phyloP scores from a whole-genome alignment of 176 grass and related monocot species.

The Carex kokanica region DNA sequence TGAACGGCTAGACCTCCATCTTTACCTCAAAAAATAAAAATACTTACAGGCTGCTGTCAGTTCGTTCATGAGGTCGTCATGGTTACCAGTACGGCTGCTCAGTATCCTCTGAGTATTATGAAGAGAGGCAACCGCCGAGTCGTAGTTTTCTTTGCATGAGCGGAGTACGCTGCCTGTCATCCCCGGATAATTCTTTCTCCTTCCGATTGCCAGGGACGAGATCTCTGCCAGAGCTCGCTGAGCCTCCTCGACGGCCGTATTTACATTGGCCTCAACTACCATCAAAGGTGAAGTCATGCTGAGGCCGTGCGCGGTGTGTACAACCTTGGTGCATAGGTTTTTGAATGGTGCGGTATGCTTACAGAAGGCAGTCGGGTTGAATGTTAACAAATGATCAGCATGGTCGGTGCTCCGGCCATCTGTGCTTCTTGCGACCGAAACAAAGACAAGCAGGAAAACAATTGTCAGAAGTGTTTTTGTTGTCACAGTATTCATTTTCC shows the following conservation, averaged over 20 bases:
- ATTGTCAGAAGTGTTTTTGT: background rate
- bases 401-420: background rate
- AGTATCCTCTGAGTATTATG: background rate
- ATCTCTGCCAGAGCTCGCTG: background rate
- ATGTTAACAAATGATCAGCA: background rate
- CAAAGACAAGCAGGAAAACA: background rate
- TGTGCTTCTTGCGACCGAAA: background rate
- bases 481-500: background rate
- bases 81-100: background rate
- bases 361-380: background rate
- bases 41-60: conserved; percentile 15
- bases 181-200: conserved; percentile 9
- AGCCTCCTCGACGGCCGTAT: background rate
- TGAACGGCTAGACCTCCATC: too few species aligned
- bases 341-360: background rate
- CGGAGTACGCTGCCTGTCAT: background rate
- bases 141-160: conserved; percentile 19
- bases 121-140: background rate
- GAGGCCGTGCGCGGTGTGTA: background rate
- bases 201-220: background rate
- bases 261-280: conserved; percentile 17
- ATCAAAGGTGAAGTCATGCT: conserved; percentile 1
- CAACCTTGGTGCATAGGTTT: conserved; percentile 9
- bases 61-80: conserved; percentile 18
- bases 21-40: too few species aligned